Evolutionary conservation across 495 filamentous ascomycete species (phyloP).

Genomic region (Aspergillus asperescens): DNA sequence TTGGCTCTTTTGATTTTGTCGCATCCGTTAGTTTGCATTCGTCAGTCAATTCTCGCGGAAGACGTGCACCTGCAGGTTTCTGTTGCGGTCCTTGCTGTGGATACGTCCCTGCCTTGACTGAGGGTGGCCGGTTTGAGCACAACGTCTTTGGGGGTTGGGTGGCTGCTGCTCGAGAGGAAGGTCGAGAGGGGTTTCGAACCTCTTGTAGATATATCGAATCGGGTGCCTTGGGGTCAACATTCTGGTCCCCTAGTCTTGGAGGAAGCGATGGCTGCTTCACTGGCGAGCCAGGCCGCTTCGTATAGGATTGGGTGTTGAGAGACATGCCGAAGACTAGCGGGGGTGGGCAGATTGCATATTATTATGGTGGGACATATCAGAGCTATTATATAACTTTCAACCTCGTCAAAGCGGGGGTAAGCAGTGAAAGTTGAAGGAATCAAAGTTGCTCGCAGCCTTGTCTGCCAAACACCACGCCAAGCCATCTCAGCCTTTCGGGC

Average conservation of each 20-base stretch:
- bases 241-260: neutral
- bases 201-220: neutral
- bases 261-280: neutral
- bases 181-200: neutral
- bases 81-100: neutral
- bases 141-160: neutral
- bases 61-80: neutral
- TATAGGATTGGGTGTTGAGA: neutral
- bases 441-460: conserved; percentile 2
- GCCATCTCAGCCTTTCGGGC: conserved; percentile 1
- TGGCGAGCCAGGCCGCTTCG: neutral
- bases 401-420: neutral
- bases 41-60: neutral
- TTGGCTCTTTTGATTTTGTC: neutral
- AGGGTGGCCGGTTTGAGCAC: neutral
- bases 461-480: neutral
- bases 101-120: neutral
- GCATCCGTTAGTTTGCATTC: neutral
- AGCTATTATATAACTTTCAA: neutral
- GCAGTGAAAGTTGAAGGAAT: neutral
- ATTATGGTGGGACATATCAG: no score
- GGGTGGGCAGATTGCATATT: neutral
- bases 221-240: neutral
- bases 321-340: neutral
- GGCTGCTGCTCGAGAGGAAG: neutral